Percentiles rank a stretch among this genome's conserved stretches.
These are phyloP conservation scores for Acorus calamus DNA, from an alignment of 106 monocot species.

Conservation along the genomic window DNA sequence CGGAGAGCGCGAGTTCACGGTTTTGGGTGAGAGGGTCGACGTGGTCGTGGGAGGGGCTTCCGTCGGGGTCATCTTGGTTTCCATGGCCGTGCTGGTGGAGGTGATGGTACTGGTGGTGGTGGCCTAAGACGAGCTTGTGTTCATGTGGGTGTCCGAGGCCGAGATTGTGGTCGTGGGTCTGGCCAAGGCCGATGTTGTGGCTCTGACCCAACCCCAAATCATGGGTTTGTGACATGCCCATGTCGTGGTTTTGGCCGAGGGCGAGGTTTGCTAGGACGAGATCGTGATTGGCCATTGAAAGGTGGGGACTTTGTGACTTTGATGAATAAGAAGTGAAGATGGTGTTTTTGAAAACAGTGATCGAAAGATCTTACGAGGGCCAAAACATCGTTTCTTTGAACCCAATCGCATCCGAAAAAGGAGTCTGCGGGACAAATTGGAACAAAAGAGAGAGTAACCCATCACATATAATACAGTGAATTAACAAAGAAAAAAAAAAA, in stretches of 20 bases:
- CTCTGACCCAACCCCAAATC: slow-evolving; percentile 38
- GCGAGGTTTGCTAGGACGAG: slow-evolving; percentile 58
- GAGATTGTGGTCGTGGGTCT: slow-evolving; percentile 20
- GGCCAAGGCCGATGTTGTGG: slow-evolving; percentile 38
- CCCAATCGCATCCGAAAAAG: too few species aligned
- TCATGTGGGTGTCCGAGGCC: slow-evolving; percentile 26
- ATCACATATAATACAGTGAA: too few species aligned
- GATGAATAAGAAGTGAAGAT: neutral
- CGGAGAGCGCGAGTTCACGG: slow-evolving; percentile 32
- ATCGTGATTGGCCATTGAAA: slow-evolving; percentile 76
- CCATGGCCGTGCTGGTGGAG: slow-evolving; percentile 12
- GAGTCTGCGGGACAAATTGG: too few species aligned
- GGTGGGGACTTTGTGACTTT: neutral
- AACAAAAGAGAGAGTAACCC: too few species aligned
- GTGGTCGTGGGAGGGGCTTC: neutral
- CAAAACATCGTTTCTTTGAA: too few species aligned
- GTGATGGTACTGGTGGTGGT: slow-evolving; percentile 19
- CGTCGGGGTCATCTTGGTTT: neutral
- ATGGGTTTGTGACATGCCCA: slow-evolving; percentile 43
- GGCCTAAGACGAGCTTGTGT: slow-evolving; percentile 26
- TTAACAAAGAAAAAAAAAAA: too few species aligned
- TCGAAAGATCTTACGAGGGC: too few species aligned
- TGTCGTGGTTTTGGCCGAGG: slow-evolving; percentile 48
- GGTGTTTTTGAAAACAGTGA: too few species aligned
- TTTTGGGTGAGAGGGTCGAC: slow-evolving; percentile 13